Percentiles rank a stretch among this genome's conserved stretches.
Conservation (phyloP, 192 early-diverging fungal species). For the Coemansia sp. region DNA sequence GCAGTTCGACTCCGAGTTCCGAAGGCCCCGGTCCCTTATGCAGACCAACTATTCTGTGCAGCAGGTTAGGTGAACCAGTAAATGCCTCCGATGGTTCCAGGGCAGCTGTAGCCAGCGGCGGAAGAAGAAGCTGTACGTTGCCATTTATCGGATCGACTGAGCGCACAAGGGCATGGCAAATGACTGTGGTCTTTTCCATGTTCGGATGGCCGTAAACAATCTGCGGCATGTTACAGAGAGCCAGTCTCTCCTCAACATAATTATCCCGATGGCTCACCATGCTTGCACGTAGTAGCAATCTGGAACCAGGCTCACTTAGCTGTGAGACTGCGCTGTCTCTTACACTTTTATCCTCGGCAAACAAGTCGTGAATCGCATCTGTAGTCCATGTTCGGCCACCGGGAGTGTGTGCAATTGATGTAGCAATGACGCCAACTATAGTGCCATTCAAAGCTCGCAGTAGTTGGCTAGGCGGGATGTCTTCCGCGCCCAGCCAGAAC, state of each 20-base stretch:
- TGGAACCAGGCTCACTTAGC: conserved; percentile 41
- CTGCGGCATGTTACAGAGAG: conserved; percentile 28
- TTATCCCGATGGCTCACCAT: background rate
- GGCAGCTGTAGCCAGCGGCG: conserved; percentile 32
- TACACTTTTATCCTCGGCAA: conserved; percentile 17
- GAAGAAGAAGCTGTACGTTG: conserved; percentile 60
- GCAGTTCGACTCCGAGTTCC: conserved; percentile 38
- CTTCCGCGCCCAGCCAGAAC: conserved; percentile 70
- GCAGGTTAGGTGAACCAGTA: background rate
- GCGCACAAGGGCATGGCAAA: conserved; percentile 68
- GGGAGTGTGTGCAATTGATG: conserved; percentile 24
- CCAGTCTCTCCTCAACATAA: background rate
- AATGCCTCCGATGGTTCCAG: background rate
- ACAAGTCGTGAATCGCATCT: conserved; percentile 21
- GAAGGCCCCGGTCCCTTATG: conserved; percentile 41
- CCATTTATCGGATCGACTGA: conserved; percentile 63
- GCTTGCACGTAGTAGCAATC: conserved; percentile 14
- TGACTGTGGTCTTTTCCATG: conserved; percentile 55
- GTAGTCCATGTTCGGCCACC: conserved; percentile 36
- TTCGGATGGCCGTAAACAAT: conserved; percentile 50
- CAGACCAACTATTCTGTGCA: conserved; percentile 42
- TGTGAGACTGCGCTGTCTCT: conserved; percentile 32
- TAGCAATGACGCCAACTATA: conserved; percentile 74
- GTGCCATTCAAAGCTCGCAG: conserved; percentile 84
- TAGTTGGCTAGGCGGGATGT: conserved; percentile 78